Conservation (phyloP, 192 early-diverging fungal species). For the Kickxella alabastrina region DNA sequence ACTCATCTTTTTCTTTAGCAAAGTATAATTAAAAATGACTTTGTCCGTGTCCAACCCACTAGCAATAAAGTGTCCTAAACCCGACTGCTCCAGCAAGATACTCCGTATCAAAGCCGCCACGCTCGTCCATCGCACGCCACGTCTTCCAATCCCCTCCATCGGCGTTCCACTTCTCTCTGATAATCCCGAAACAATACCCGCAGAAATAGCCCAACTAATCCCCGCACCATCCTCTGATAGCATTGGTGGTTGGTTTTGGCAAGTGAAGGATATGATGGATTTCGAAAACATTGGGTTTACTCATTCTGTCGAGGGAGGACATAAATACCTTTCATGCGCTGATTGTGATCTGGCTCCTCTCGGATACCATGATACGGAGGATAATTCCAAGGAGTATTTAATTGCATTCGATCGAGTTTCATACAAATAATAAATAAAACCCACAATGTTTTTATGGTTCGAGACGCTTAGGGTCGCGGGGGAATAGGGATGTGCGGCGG, state of each 20-base stretch:
- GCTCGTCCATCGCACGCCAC: constrained; percentile 11
- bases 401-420: constrained; percentile 58
- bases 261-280: constrained; percentile 61
- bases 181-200: no score
- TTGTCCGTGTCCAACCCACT: constrained; percentile 8
- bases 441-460: constrained; percentile 59
- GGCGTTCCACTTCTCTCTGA: constrained; percentile 2
- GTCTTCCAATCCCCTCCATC: not conserved
- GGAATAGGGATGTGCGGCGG: constrained; percentile 88
- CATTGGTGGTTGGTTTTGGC: constrained; percentile 52
- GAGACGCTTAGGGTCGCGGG: constrained; percentile 93
- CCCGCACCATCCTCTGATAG: not conserved
- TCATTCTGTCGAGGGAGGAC: constrained; percentile 51
- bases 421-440: constrained; percentile 41
- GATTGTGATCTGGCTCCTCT: constrained; percentile 72
- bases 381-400: constrained; percentile 55
- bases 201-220: constrained; percentile 1
- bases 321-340: constrained; percentile 70
- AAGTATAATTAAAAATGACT: constrained; percentile 3
- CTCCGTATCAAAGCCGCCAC: constrained; percentile 9
- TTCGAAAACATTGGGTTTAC: constrained; percentile 79
- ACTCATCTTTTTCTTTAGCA: no score
- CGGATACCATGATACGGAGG: constrained; percentile 60
- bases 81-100: constrained; percentile 14
- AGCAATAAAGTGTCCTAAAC: constrained; percentile 13